A percentile compares a stretch with the other conserved stretches of the same genome.
These are phyloP conservation scores for Amanita rimosa DNA, from an alignment of 768 basidiomycete species.

Conservation along the genomic window DNA sequence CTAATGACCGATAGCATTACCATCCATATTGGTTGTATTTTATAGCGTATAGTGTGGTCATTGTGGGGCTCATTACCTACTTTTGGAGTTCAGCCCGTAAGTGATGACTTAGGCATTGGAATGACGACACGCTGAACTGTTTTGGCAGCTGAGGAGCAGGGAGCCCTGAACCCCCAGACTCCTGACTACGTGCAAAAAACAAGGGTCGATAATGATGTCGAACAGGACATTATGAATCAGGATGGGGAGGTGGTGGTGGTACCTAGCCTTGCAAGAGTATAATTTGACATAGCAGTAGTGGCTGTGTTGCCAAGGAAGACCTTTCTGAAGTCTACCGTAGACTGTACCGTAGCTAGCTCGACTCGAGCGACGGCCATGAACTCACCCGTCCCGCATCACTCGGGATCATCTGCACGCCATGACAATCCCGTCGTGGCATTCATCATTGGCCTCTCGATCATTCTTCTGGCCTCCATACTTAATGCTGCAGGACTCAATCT, in stretches of 20 bases:
- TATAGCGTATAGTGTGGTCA: conserved; percentile 58
- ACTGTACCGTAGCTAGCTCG: no score
- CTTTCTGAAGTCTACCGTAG: no score
- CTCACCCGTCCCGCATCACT: not conserved
- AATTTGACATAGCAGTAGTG: not conserved
- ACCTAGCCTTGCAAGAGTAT: not conserved
- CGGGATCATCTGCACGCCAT: conserved; percentile 5
- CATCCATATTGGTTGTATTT: conserved; percentile 87
- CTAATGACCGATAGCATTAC: conserved; percentile 45
- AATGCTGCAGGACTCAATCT: conserved; percentile 92
- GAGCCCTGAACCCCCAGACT: conserved; percentile 42
- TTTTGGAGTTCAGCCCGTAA: conserved; percentile 80
- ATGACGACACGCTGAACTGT: not conserved
- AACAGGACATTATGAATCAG: not conserved
- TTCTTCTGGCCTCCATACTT: conserved; percentile 73
- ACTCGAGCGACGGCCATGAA: no score
- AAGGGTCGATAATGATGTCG: not conserved
- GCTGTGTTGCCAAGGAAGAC: not conserved
- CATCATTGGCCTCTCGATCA: conserved; percentile 79
- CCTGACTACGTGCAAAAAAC: conserved; percentile 45
- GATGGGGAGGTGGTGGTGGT: conserved; percentile 1
- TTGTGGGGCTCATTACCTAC: conserved; percentile 68
- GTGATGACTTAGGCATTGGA: conserved; percentile 16
- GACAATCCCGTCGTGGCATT: conserved; percentile 55
- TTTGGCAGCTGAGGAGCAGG: conserved; percentile 60